phyloP scores from a whole-genome alignment of 352 stramenopile genomes.

The Globisporangium sylvaticum region DNA sequence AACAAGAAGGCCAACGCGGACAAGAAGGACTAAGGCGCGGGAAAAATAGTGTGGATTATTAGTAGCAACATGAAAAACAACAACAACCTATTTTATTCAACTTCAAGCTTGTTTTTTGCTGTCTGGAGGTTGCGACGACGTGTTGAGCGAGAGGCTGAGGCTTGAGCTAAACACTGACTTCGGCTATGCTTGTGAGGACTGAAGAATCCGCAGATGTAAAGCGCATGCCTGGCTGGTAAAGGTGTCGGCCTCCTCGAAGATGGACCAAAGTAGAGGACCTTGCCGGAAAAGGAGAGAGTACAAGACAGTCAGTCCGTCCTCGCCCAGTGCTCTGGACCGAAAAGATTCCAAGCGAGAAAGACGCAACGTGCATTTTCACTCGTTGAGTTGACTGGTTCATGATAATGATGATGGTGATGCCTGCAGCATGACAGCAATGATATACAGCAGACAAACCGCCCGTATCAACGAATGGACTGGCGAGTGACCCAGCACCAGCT shows the following conservation, averaged over 20 bases:
- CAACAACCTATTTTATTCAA: not conserved
- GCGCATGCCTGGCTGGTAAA: not conserved
- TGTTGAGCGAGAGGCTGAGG: not conserved
- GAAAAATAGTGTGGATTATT: not conserved
- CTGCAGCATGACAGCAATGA: not conserved
- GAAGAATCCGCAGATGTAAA: not conserved
- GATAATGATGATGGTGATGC: not conserved
- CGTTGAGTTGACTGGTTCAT: not conserved
- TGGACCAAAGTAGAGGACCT: not conserved
- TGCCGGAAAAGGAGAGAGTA: not conserved
- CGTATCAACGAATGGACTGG: not conserved
- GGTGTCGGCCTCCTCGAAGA: not conserved
- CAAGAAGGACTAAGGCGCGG: conserved; percentile 4
- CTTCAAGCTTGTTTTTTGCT: not conserved
- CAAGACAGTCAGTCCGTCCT: not conserved
- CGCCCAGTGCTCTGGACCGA: not conserved
- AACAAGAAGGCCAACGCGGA: conserved; percentile 33
- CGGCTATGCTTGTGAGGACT: not conserved
- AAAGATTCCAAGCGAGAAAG: not conserved
- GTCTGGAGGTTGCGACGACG: not conserved
- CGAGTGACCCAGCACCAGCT: not conserved
- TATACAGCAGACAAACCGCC: not conserved
- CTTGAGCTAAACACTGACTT: not conserved
- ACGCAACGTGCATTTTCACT: not conserved
- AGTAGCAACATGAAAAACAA: not conserved